Conservation (phyloP, 2,329 filamentous ascomycete genomes). For the Ophiosphaerella korrae region DNA sequence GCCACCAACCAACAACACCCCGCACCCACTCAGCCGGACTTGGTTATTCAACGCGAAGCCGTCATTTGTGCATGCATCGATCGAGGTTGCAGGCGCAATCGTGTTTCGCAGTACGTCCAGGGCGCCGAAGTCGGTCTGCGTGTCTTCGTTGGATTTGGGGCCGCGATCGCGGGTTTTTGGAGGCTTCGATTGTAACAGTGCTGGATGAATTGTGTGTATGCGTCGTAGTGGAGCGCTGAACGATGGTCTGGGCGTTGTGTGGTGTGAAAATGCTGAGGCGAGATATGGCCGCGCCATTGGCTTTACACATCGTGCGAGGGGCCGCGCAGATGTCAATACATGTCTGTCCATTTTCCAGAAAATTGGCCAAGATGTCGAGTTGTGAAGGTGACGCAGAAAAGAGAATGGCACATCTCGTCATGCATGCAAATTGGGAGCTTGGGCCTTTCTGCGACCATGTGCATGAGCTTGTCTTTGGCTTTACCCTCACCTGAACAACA, state of each 20-base stretch:
- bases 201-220: slow-evolving; percentile 26
- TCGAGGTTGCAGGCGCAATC: slow-evolving; percentile 76
- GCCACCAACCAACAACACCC: slow-evolving; percentile 79
- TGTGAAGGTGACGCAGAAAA: background rate
- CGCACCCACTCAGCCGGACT: slow-evolving; percentile 69
- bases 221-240: slow-evolving; percentile 6
- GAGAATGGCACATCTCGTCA: slow-evolving; percentile 7
- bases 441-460: background rate
- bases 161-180: slow-evolving; percentile 62
- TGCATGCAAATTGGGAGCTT: slow-evolving; percentile 12
- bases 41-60: slow-evolving; percentile 90
- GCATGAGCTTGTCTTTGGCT: background rate
- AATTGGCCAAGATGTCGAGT: slow-evolving; percentile 3
- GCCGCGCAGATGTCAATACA: slow-evolving; percentile 15
- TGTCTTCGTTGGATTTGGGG: slow-evolving; percentile 64
- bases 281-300: background rate
- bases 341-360: slow-evolving; percentile 21
- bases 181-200: slow-evolving; percentile 33
- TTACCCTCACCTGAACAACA: background rate
- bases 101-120: slow-evolving; percentile 80
- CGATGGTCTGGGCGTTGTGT: slow-evolving; percentile 2
- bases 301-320: slow-evolving; percentile 9
- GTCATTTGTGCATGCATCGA: slow-evolving; percentile 80
- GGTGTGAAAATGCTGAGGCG: slow-evolving; percentile 4
- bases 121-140: slow-evolving; percentile 72